phyloP scores from a whole-genome alignment of 2,329 filamentous ascomycete species.

The Colletotrichum orchidophilum region DNA sequence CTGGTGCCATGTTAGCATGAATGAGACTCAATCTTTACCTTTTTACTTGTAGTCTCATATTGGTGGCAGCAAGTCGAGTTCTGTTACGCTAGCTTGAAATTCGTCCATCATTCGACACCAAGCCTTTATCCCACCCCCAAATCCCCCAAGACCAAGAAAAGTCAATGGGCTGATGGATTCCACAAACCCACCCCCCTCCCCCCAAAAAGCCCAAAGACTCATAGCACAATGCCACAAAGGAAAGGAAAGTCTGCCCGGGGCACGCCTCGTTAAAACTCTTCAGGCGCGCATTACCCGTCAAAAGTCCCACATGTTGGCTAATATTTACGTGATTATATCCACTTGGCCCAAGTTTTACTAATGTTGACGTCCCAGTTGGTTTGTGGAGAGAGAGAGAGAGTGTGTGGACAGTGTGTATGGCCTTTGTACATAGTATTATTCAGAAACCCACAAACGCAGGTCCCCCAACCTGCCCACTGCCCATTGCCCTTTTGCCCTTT shows the following conservation, averaged over 20 bases:
- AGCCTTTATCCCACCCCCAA: neutral
- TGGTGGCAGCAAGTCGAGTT: neutral
- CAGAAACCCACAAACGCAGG: neutral
- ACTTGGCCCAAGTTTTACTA: constrained; percentile 18
- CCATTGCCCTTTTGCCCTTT: neutral
- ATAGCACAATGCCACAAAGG: neutral
- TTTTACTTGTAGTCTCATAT: neutral
- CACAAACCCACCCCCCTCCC: too few relatives aligned
- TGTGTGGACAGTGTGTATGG: too few relatives aligned
- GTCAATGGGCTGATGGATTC: neutral
- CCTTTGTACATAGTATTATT: too few relatives aligned
- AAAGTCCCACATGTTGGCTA: constrained; percentile 28
- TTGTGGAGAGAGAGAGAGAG: too few relatives aligned
- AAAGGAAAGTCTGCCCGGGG: neutral
- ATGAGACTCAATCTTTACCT: neutral
- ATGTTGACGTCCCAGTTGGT: constrained; percentile 18
- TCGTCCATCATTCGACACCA: neutral
- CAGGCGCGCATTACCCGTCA: constrained; percentile 3
- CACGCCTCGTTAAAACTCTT: constrained; percentile 28
- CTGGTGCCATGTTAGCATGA: neutral
- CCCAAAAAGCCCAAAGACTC: neutral
- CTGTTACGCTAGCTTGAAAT: neutral
- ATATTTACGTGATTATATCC: constrained; percentile 29
- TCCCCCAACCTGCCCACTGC: neutral
- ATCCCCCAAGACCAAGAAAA: neutral